Percentiles rank a stretch among this genome's conserved stretches.
Conservation (phyloP, 148 eudicot species). For the Heliamphora exappendiculata region DNA sequence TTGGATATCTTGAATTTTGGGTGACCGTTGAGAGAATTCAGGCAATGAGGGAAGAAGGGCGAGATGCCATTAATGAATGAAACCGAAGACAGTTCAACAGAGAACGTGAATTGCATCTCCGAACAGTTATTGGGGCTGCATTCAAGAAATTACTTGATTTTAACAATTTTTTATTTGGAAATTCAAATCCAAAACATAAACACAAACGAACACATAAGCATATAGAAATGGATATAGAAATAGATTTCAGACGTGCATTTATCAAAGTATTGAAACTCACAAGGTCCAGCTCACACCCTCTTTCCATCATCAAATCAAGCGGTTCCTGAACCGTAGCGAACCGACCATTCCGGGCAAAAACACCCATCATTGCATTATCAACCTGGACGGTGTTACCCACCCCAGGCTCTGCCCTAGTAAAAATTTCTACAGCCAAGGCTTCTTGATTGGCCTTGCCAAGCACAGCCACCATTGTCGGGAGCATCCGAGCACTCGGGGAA, state of each 20-base stretch:
- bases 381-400: slow-evolving; percentile 81
- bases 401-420: slow-evolving; percentile 51
- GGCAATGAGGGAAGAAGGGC: slow-evolving; percentile 4
- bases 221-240: not conserved
- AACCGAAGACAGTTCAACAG: not conserved
- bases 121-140: not conserved
- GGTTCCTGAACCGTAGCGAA: slow-evolving; percentile 71
- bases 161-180: not conserved
- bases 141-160: not conserved
- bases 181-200: too few relatives aligned
- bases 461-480: slow-evolving; percentile 71
- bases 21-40: not conserved
- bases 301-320: slow-evolving; percentile 64
- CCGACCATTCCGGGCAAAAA: slow-evolving; percentile 75
- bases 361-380: slow-evolving; percentile 98
- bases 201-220: not conserved
- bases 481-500: slow-evolving; percentile 76
- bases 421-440: slow-evolving; percentile 71
- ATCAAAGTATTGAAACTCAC: slow-evolving; percentile 91
- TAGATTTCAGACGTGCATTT: slow-evolving; percentile 78
- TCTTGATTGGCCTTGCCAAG: slow-evolving; percentile 95
- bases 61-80: not conserved
- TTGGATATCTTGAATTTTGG: not conserved
- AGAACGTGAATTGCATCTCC: not conserved
- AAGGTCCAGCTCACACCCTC: slow-evolving; percentile 85